Conservation (phyloP, 2,329 filamentous ascomycete genomes). For the Aspergillus terreus region DNA sequence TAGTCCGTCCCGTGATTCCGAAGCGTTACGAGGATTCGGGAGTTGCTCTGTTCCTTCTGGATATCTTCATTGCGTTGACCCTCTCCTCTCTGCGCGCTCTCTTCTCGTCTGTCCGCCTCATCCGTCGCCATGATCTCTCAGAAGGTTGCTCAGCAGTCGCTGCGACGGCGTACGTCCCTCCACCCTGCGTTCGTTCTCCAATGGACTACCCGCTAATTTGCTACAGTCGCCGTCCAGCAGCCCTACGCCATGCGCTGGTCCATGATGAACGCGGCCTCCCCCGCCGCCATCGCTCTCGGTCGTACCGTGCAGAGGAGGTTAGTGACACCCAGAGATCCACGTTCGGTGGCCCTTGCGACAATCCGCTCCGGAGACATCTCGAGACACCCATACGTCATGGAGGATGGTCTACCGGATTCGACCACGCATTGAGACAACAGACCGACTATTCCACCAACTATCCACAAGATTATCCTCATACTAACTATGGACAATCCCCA, state of each 20-base stretch:
- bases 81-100: conserved; percentile 8
- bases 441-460: not conserved
- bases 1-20: conserved; percentile 37
- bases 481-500: conserved; percentile 14
- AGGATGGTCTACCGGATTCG: not conserved
- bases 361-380: not conserved
- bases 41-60: conserved; percentile 5
- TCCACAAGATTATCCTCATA: not conserved
- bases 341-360: not conserved
- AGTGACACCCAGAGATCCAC: conserved; percentile 11
- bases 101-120: not conserved
- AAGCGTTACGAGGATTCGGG: conserved; percentile 27
- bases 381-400: conserved; percentile 25
- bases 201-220: conserved; percentile 16
- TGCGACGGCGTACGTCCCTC: conserved; percentile 45
- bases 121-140: conserved; percentile 43
- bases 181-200: not conserved
- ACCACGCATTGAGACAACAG: not conserved
- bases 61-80: conserved; percentile 12
- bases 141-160: conserved; percentile 45
- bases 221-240: conserved; percentile 43
- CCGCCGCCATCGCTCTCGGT: conserved; percentile 42
- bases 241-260: conserved; percentile 40
- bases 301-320: conserved; percentile 44
- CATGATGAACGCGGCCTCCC: conserved; percentile 41